Evolutionary conservation across 768 basidiomycete species (phyloP).

Genomic region (Lepiota venenata): DNA sequence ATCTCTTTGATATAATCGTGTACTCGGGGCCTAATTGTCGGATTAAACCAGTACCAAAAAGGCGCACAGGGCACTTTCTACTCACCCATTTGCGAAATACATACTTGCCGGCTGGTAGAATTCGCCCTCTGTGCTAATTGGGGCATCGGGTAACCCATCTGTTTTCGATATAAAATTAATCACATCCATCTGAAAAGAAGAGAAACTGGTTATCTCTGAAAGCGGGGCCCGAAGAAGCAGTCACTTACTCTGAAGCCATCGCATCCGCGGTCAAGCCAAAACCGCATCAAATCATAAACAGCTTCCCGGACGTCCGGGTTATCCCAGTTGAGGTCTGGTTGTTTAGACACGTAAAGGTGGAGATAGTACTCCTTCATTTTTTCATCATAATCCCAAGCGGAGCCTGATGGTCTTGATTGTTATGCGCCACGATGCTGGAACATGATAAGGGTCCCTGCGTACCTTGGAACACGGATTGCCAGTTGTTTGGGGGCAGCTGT

Average conservation of each 20-base stretch:
- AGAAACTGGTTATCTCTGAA: not conserved
- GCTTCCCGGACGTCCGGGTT: slow-evolving; percentile 57
- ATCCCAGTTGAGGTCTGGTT: slow-evolving; percentile 81
- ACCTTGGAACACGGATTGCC: slow-evolving; percentile 68
- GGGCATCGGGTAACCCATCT: slow-evolving; percentile 63
- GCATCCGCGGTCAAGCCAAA: slow-evolving; percentile 73
- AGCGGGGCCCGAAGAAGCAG: not conserved
- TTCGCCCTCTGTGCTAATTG: slow-evolving; percentile 45
- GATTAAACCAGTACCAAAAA: not conserved
- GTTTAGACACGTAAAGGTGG: slow-evolving; percentile 61
- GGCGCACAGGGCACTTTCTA: not conserved
- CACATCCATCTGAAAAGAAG: slow-evolving; percentile 52
- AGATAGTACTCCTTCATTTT: slow-evolving; percentile 68
- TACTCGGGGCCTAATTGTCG: slow-evolving; percentile 46
- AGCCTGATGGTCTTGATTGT: slow-evolving; percentile 32
- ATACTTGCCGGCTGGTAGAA: slow-evolving; percentile 51
- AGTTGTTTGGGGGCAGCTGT: slow-evolving; percentile 67
- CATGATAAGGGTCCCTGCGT: slow-evolving; percentile 5
- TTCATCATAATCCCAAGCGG: slow-evolving; percentile 71
- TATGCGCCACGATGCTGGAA: not conserved
- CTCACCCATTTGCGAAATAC: slow-evolving; percentile 60
- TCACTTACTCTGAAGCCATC: slow-evolving; percentile 68
- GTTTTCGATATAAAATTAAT: slow-evolving; percentile 69
- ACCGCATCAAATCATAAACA: slow-evolving; percentile 62
- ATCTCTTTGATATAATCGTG: slow-evolving; percentile 71